These are phyloP conservation scores for Aphanomyces stellatus DNA, from an alignment of 352 stramenopile genomes.

Conservation along the genomic window DNA sequence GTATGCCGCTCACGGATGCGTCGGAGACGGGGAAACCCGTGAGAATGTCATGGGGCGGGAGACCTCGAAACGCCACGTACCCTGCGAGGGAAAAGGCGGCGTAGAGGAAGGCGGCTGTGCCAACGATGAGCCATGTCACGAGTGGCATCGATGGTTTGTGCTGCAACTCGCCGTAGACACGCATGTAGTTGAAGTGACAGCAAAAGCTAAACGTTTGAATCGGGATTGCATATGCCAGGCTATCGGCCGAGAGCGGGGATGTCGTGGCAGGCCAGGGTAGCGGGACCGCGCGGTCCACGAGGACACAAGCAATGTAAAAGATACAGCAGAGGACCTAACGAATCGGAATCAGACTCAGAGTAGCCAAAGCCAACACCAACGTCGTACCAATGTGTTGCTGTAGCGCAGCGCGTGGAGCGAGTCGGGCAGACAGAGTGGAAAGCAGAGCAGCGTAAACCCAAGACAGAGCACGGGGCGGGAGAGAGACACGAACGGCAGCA, in stretches of 20 bases:
- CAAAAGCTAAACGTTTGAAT: constrained; percentile 74
- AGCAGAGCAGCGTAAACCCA: constrained; percentile 45
- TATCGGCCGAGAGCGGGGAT: background rate
- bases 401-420: constrained; percentile 76
- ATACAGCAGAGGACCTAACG: constrained; percentile 49
- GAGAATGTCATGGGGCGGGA: constrained; percentile 76
- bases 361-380: background rate
- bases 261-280: background rate
- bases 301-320: constrained; percentile 62
- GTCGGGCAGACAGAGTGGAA: constrained; percentile 65
- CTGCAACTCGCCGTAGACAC: constrained; percentile 65
- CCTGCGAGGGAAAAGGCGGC: constrained; percentile 53
- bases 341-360: too few relatives aligned
- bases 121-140: constrained; percentile 53
- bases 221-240: constrained; percentile 52
- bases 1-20: constrained; percentile 59
- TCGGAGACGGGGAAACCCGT: constrained; percentile 59
- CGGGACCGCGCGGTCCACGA: constrained; percentile 31
- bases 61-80: constrained; percentile 64
- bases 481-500: constrained; percentile 65
- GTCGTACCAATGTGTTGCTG: constrained; percentile 43
- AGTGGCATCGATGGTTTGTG: constrained; percentile 57
- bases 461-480: constrained; percentile 47
- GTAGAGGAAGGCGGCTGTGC: constrained; percentile 44
- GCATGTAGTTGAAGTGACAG: constrained; percentile 72